These are phyloP conservation scores for Patellifolia procumbens DNA, from an alignment of 179 eudicot genomes.

Conservation along the genomic window DNA sequence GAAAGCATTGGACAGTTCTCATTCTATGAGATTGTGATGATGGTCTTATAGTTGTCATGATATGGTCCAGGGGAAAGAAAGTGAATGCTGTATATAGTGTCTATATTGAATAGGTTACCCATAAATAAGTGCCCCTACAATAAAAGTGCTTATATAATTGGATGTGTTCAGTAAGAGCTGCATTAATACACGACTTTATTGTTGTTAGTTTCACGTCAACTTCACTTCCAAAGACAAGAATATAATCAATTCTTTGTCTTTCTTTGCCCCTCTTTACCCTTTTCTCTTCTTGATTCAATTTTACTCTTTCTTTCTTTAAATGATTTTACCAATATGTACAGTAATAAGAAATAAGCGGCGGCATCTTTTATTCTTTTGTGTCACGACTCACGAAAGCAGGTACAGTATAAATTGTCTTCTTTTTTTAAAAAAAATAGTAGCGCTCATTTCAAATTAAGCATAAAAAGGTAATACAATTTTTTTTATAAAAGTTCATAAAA, in stretches of 20 bases:
- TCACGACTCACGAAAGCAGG: too few relatives aligned
- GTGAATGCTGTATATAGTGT: conserved; percentile 34
- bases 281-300: neutral
- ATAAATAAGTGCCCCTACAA: conserved; percentile 28
- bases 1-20: neutral
- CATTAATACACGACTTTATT: conserved; percentile 43
- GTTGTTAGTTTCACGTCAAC: conserved; percentile 55
- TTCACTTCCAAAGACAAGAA: conserved; percentile 33
- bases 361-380: too few relatives aligned
- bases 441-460: too few relatives aligned
- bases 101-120: conserved; percentile 21
- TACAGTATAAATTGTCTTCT: too few relatives aligned
- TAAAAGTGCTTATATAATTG: conserved; percentile 31
- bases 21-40: neutral
- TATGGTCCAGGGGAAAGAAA: conserved; percentile 28
- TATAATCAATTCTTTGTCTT: conserved; percentile 25
- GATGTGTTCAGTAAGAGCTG: conserved; percentile 36
- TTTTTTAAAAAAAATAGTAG: too few relatives aligned
- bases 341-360: neutral
- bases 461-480: too few relatives aligned
- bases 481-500: too few relatives aligned
- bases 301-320: neutral
- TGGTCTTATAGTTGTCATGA: conserved; percentile 29
- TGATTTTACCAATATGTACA: neutral
- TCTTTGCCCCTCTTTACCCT: neutral